phyloP scores from a whole-genome alignment of 257 asterid genomes.

The Datura wrightii region DNA sequence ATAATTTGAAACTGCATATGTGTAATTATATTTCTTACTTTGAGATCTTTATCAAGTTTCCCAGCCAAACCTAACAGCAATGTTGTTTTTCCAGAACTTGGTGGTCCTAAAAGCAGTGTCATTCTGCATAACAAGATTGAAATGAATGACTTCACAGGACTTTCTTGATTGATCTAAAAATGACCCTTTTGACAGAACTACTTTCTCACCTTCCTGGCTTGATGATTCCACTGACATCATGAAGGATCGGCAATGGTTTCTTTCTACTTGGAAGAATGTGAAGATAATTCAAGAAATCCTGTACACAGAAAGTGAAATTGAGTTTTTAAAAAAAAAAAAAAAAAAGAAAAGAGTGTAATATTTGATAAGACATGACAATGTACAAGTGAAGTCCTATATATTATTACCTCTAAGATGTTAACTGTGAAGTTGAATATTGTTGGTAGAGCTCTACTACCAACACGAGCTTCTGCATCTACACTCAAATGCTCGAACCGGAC shows the following conservation, averaged over 20 bases:
- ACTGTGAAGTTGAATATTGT: slow-evolving; percentile 69
- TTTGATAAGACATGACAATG: slow-evolving; percentile 14
- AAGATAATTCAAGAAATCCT: slow-evolving; percentile 71
- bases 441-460: slow-evolving; percentile 87
- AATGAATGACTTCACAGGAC: neutral
- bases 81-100: slow-evolving; percentile 90
- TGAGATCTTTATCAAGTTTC: slow-evolving; percentile 69
- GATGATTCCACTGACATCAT: slow-evolving; percentile 75
- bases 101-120: slow-evolving; percentile 90
- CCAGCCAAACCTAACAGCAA: slow-evolving; percentile 88
- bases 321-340: too few relatives aligned
- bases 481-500: slow-evolving; percentile 78
- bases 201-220: slow-evolving; percentile 78
- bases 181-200: neutral
- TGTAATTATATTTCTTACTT: slow-evolving; percentile 47
- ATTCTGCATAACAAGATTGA: slow-evolving; percentile 53
- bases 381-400: neutral
- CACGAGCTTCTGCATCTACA: slow-evolving; percentile 83
- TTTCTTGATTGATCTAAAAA: neutral
- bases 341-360: neutral
- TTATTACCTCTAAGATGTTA: slow-evolving; percentile 74
- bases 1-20: neutral
- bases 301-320: neutral
- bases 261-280: slow-evolving; percentile 69
- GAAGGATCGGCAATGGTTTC: slow-evolving; percentile 76